Base-by-base conservation (phyloP, 2,329 filamentous ascomycete genomes). In the Colletotrichum trifolii region DNA sequence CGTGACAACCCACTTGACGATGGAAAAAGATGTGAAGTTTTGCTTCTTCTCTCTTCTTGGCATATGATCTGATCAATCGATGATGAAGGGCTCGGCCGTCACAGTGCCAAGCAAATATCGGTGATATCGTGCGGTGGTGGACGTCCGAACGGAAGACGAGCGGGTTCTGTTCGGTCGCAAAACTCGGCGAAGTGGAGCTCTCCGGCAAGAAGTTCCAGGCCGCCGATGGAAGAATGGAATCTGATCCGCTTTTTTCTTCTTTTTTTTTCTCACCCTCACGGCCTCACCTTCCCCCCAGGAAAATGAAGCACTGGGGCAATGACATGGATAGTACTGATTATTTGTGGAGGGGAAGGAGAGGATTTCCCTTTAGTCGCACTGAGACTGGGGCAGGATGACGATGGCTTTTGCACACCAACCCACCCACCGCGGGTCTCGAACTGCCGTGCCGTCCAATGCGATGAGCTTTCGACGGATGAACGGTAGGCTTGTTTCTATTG, bases 321-420 rank as follows among this genome's bases (percentile, higher is more conserved):
- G 50, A 39, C 34, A 60, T 42, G 58, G 42, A 36, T 15, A n/a
- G 40, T 57, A 45, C 25, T 38, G 54, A 50, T 42, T 58, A 40
- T 42, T 58, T 50, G 46, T 58, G 47, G 47, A 47, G 45, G 47
- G 15, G 9, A 15, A 49, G 13, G 33, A 11, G 49, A n/a, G 25
- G 17, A n/a, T 17, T 17, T 17, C 17, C 17, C 38, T 39, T 35
- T 50, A 33, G 57, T 64, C 10, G 15, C 15, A 65, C 42, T 50
- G 39, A 39, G 35, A 54, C 60, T 62, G 62, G 62, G 50, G 50
- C 46, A 9, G n/a, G 39, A 48, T 57, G 46, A 56, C 52, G 58
- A 50, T 42, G 40, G 12, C 36, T 52, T 52, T 35, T 40, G 42
- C 40, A 40, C 47, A n/a, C 17, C 4, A 42, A 35, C 49, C 57